A percentile compares a stretch with the other conserved stretches of the same genome.
These are phyloP conservation scores for Phytophthora sp. DNA, from an alignment of 352 stramenopile species.

Conservation along the genomic window DNA sequence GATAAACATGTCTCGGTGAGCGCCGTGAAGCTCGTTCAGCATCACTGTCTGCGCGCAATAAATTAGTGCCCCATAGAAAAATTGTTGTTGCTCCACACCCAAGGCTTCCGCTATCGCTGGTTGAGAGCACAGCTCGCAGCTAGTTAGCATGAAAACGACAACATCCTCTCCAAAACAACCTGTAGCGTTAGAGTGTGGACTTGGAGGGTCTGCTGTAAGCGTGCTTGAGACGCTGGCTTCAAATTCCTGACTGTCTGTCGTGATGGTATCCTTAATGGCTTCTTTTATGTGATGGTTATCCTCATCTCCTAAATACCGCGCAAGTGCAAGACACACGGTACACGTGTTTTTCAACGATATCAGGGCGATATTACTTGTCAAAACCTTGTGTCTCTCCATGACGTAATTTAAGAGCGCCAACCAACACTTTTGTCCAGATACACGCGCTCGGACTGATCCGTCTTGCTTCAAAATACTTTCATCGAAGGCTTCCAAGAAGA, in stretches of 20 bases:
- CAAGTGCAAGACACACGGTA: slow-evolving; percentile 54
- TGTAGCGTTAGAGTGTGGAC: background rate
- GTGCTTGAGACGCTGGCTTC: background rate
- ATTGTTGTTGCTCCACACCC: slow-evolving; percentile 64
- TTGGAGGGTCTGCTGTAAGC: background rate
- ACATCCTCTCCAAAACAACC: slow-evolving; percentile 63
- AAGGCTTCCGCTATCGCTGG: slow-evolving; percentile 43
- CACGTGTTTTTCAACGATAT: slow-evolving; percentile 65
- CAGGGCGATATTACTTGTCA: slow-evolving; percentile 54
- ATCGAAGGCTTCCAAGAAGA: slow-evolving; percentile 62
- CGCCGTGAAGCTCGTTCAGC: slow-evolving; percentile 59
- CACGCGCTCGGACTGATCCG: background rate
- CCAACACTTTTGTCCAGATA: slow-evolving; percentile 64
- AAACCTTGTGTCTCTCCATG: slow-evolving; percentile 49
- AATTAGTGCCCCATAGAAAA: slow-evolving; percentile 74
- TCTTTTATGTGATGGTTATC: slow-evolving; percentile 47
- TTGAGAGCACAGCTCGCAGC: slow-evolving; percentile 49
- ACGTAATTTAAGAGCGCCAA: slow-evolving; percentile 61
- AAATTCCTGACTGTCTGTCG: background rate
- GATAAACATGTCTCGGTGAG: slow-evolving; percentile 37
- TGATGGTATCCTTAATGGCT: background rate
- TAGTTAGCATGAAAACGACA: slow-evolving; percentile 56
- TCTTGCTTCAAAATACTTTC: slow-evolving; percentile 30
- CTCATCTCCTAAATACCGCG: slow-evolving; percentile 59
- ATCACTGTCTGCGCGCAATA: slow-evolving; percentile 67